These are phyloP conservation scores for Talinum fruticosum DNA, from an alignment of 148 eudicot species.

Conservation along the genomic window DNA sequence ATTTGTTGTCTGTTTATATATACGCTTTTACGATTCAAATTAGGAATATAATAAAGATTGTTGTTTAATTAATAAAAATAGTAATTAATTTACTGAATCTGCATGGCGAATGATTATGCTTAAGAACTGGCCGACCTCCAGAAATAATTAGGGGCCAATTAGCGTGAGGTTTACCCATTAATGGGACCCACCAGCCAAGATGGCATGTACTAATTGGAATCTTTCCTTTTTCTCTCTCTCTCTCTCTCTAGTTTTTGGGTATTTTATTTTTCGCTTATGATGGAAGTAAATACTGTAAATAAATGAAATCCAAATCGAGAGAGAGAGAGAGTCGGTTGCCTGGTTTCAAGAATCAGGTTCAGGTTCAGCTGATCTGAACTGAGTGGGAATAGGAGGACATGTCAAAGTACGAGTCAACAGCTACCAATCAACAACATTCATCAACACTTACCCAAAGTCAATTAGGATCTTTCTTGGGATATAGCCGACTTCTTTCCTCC, in stretches of 20 bases:
- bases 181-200: background rate
- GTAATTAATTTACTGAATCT: background rate
- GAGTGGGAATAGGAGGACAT: no score
- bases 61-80: no score
- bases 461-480: no score
- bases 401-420: background rate
- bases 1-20: background rate
- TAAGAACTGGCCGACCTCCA: background rate
- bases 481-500: no score
- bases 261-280: background rate
- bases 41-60: no score
- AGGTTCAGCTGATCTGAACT: no score
- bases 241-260: background rate
- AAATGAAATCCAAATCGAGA: background rate
- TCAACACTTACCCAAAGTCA: no score
- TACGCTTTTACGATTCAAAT: background rate
- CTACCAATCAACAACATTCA: background rate
- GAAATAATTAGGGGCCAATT: background rate
- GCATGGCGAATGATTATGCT: background rate
- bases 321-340: background rate
- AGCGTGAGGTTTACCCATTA: background rate
- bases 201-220: background rate
- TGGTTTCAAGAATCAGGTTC: background rate
- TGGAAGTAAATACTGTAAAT: no score
- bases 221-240: background rate